A percentile compares a stretch with the other conserved stretches of the same genome.
Evolutionary conservation across 2,329 filamentous ascomycete species (phyloP).

Genomic region (Chaetomiaceae sp.): DNA sequence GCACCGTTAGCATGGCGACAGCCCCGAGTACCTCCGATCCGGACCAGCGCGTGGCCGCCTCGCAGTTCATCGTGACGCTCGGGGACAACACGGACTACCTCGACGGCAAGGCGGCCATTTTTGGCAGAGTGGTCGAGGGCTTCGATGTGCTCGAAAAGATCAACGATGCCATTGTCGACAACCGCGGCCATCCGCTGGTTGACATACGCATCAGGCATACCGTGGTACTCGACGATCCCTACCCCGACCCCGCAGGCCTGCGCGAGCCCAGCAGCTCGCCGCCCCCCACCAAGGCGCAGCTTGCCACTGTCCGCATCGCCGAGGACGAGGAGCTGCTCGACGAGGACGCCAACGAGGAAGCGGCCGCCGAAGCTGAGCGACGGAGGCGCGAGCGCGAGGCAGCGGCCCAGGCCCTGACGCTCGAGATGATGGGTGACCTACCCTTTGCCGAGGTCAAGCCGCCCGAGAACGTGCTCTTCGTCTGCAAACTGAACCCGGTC

Average conservation of each 20-base stretch:
- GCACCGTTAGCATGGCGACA: constrained; percentile 97
- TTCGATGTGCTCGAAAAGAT: constrained; percentile 93
- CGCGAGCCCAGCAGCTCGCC: constrained; percentile 75
- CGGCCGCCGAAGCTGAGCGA: constrained; percentile 60
- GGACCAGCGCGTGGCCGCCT: constrained; percentile 75
- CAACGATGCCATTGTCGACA: constrained; percentile 82
- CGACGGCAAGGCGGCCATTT: constrained; percentile 90
- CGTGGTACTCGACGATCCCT: constrained; percentile 86
- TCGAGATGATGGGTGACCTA: constrained; percentile 96
- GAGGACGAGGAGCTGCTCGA: constrained; percentile 75
- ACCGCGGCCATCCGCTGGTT: constrained; percentile 78
- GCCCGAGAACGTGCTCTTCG: constrained; percentile 93
- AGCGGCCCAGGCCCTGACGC: constrained; percentile 83
- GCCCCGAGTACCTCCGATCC: constrained; percentile 68
- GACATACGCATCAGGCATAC: constrained; percentile 95
- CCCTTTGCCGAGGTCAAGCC: constrained; percentile 97
- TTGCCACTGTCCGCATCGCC: constrained; percentile 85
- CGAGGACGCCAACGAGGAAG: constrained; percentile 65
- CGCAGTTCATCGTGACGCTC: constrained; percentile 90
- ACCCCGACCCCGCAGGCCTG: constrained; percentile 71
- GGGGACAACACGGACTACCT: constrained; percentile 85
- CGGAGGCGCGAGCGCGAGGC: constrained; percentile 82
- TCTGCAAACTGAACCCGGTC: constrained; percentile 97
- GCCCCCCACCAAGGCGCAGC: constrained; percentile 72
- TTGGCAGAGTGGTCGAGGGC: constrained; percentile 91